Base-by-base conservation (phyloP, 768 basidiomycete species). In the Termitomyces bulborhizus region DNA sequence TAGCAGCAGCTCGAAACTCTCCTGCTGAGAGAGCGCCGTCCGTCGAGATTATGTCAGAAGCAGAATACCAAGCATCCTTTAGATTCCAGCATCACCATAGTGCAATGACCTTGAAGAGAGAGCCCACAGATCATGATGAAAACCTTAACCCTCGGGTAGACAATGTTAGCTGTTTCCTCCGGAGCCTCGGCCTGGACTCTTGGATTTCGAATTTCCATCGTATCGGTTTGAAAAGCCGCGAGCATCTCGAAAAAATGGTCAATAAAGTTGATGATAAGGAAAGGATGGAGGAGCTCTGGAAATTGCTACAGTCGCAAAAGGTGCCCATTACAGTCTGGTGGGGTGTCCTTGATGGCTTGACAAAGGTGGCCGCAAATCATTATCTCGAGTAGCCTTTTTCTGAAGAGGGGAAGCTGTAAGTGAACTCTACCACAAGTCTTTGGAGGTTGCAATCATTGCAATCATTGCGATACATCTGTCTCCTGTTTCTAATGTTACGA, bases 241-340 rank as follows among this genome's bases (percentile, higher is more conserved):
- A 50, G 11, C 49, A 50, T 50, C 39, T 49, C 43, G 50, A 4
- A 13, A 45, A 43, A 6, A n/a, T 54, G 31, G 41, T 36, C 1
- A 27, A 45, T 11, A 57, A 32, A 21, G 41, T 49, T 16, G 44
- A 48, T 21, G 45, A 57, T 32, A 29, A 16, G 18, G 53, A 43
- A 36, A 43, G 52, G 39, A 50, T 43, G 47, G 47, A 54, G 13
- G 53, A 57, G 4, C 13, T 57, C 4, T 46, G 57, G 47, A 57
- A 41, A 39, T 21, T 57, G 9, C 24, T 57, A 12, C 47, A 54
- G 46, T 32, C n/a, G 12, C 48, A 57, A 36, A 43, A 47, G 39
- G 21, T 57, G 27, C 37, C 27, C 6, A 54, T 57, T 11, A n/a
- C n/a, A 34, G 53, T 50, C 34, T 57, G 57, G 57, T 57, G 57